Evolutionary conservation across 2,329 filamentous ascomycete species (phyloP), one percentile per base, ranked within the genome.

Genomic region (Ophiostoma fasciatum): DNA sequence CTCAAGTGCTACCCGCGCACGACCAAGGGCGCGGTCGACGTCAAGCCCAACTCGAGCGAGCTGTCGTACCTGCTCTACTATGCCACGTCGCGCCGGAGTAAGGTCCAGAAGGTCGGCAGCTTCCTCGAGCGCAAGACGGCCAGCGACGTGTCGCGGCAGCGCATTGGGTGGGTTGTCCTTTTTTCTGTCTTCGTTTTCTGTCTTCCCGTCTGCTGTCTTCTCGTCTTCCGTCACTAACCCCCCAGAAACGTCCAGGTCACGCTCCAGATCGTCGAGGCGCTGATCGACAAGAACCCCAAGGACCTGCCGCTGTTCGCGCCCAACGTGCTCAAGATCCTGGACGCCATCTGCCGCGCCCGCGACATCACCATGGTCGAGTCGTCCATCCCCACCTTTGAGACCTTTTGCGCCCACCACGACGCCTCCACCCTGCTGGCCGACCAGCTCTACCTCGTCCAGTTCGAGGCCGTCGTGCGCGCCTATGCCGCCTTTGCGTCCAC

Each of bases 31-130:
- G 78, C 82, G 43, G 80, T 87, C 54, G 84, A 94, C 51, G 84
- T 94, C 52, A 92, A 88, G 61, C 87, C 90, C 30, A 96, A 96
- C 60, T 84, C 84, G 46, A 93, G 84, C 61, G 90, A 98, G 65
- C 74, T 98, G 44, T 93, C 84, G 59, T 96, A 96, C 56, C 73
- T 98, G 45, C 74, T 96, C 37, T 96, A 93, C 68, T 96, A 98
- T 64, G 85, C 83, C 42, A 92, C 82, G 53, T 94, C 87, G 48
- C 82, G 88, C 42, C 78, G 84, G 46, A 88, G 82, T 59, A 98
- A 96, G 68, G 76, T 96, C 49, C 83, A 90, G 52, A 98, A 98
- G 61, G 87, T 98, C 47, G 85, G 84, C 56, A 77, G 76, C 48
- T 98, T 94, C 54, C 68, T 98, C 45, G 87, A 96, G 63, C 92